Conservation (phyloP, 2,329 filamentous ascomycete genomes). For the Xylaria multiplex region DNA sequence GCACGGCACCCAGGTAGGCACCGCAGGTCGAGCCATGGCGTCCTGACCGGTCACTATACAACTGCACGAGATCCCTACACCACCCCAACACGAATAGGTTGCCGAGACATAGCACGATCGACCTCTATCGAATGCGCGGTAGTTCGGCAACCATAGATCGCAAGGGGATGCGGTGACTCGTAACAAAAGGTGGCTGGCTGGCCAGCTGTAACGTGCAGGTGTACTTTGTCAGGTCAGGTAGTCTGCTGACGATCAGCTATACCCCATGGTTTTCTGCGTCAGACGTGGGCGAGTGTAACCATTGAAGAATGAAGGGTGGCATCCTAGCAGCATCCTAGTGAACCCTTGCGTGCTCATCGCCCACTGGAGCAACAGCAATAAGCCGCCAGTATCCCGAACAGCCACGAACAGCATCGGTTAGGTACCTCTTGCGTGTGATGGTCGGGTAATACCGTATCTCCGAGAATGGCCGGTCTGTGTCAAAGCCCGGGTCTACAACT, state of each 20-base stretch:
- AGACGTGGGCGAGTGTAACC: conserved; percentile 40
- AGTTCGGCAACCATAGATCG: conserved; percentile 17
- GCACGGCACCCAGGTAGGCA: background rate
- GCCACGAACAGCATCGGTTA: conserved; percentile 22
- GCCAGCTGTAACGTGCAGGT: conserved; percentile 18
- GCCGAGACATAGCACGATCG: conserved; percentile 8
- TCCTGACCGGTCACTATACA: background rate
- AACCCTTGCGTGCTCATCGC: conserved; percentile 31
- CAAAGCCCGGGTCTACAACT: conserved; percentile 1
- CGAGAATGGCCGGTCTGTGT: conserved; percentile 6
- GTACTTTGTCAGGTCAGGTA: conserved; percentile 10
- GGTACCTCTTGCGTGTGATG: conserved; percentile 8
- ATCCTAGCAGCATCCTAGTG: conserved; percentile 38
- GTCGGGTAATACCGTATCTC: conserved; percentile 23
- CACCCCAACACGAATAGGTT: background rate
- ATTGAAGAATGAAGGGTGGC: conserved; percentile 19
- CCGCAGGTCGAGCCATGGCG: background rate
- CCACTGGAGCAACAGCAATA: background rate
- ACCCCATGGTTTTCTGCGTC: conserved; percentile 38
- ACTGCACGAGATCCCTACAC: conserved; percentile 4
- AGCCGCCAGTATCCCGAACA: conserved; percentile 13
- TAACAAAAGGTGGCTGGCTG: background rate
- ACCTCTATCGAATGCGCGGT: conserved; percentile 13
- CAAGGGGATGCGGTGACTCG: conserved; percentile 7
- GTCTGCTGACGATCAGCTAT: conserved; percentile 28